Evolutionary conservation across 345 rosid genomes (phyloP).

Genomic region (Salix suchowensis): DNA sequence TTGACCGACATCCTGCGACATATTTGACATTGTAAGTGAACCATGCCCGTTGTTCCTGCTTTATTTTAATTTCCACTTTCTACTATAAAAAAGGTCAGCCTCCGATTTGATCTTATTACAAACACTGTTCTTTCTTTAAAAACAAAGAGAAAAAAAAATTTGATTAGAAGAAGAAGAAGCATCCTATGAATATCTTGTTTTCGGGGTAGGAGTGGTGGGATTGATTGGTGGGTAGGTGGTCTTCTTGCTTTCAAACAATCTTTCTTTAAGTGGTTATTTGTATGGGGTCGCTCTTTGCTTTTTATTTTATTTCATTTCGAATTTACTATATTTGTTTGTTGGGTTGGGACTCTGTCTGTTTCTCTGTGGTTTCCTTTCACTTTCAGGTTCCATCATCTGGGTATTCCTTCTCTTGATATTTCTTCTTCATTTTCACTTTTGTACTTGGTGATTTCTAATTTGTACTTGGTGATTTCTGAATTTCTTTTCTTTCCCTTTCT

Average conservation of each 20-base stretch:
- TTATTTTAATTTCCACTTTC: no score
- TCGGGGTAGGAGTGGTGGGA: not conserved
- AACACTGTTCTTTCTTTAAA: no score
- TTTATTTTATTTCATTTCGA: not conserved
- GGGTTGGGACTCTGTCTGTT: not conserved
- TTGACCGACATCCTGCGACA: no score
- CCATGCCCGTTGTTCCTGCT: no score
- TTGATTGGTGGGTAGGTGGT: not conserved
- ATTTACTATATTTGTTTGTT: not conserved
- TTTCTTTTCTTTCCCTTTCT: not conserved
- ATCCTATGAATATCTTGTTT: not conserved
- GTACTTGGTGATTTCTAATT: not conserved
- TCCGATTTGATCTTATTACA: no score
- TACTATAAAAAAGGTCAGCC: no score
- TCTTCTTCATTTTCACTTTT: not conserved
- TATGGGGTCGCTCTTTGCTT: not conserved
- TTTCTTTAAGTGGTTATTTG: not conserved
- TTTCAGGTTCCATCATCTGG: not conserved
- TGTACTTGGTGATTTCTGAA: not conserved
- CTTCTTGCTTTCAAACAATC: constrained; percentile 9
- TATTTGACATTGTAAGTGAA: no score
- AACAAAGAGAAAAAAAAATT: no score
- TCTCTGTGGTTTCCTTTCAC: not conserved
- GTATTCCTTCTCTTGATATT: not conserved
- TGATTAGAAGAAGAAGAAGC: no score